phyloP scores from a whole-genome alignment of 2,329 filamentous ascomycete genomes.

The Paecilomyces sp. region DNA sequence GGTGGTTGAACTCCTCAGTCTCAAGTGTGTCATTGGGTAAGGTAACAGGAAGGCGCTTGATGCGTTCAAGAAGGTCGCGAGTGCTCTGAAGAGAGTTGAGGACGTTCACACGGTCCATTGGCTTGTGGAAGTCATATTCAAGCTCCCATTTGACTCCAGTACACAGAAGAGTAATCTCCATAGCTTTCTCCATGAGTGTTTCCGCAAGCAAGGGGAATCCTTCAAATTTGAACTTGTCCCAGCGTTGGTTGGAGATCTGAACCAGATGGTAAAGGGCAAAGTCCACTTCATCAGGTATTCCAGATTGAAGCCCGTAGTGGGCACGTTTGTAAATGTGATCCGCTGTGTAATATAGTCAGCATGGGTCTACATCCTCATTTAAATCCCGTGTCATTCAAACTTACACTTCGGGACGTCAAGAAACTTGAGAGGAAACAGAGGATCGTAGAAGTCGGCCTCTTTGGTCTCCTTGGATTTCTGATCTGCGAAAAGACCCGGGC shows the following conservation, averaged over 20 bases:
- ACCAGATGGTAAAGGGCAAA: conserved; percentile 90
- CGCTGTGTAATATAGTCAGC: conserved; percentile 19
- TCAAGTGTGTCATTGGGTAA: conserved; percentile 61
- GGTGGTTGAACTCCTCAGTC: conserved; percentile 61
- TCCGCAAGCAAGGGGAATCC: conserved; percentile 85
- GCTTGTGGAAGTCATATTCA: conserved; percentile 56
- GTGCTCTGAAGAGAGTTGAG: conserved; percentile 63
- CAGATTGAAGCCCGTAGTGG: conserved; percentile 73
- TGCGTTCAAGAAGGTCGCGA: conserved; percentile 63
- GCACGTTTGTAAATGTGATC: conserved; percentile 79
- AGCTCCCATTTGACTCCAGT: conserved; percentile 78
- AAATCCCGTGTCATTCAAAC: conserved; percentile 5
- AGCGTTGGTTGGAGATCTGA: conserved; percentile 89
- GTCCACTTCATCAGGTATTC: conserved; percentile 73
- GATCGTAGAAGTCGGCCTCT: conserved; percentile 32
- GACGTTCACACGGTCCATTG: conserved; percentile 47
- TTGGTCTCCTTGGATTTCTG: conserved; percentile 21
- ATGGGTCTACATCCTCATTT: not conserved
- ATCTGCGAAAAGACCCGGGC: conserved; percentile 28
- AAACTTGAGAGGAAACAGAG: conserved; percentile 27
- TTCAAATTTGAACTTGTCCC: conserved; percentile 93
- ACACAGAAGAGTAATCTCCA: conserved; percentile 71
- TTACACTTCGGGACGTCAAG: conserved; percentile 31
- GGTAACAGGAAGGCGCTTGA: conserved; percentile 55
- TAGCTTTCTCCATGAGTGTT: conserved; percentile 74